Evolutionary conservation across 73 alveolate species (phyloP).

Genomic region (Diophrys sp.): DNA sequence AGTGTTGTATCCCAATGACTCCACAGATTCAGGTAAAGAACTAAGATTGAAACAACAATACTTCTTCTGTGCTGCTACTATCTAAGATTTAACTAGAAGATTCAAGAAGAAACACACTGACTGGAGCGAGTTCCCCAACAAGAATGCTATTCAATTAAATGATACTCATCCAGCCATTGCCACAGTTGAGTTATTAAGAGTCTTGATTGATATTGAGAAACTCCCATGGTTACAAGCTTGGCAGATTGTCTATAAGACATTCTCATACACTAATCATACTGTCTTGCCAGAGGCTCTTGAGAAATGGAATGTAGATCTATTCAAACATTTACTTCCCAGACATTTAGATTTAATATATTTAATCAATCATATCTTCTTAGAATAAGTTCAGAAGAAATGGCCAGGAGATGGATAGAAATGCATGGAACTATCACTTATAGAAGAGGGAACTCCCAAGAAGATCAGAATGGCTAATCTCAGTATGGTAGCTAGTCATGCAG

Average conservation of each 20-base stretch:
- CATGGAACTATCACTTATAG: conserved; percentile 61
- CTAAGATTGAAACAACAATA: conserved; percentile 97
- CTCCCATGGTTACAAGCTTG: conserved; percentile 77
- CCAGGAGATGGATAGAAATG: conserved; percentile 51
- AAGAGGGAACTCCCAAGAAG: conserved; percentile 76
- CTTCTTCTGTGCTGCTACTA: conserved; percentile 97
- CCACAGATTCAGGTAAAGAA: conserved; percentile 94
- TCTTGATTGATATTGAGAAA: conserved; percentile 79
- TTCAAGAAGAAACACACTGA: conserved; percentile 63
- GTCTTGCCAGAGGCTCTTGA: conserved; percentile 94
- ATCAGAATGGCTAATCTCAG: conserved; percentile 87
- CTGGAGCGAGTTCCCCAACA: conserved; percentile 78
- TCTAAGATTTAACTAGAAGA: conserved; percentile 79
- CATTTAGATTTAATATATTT: conserved; percentile 83
- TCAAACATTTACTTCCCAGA: conserved; percentile 78
- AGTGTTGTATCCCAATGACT: conserved; percentile 99
- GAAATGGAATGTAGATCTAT: conserved; percentile 78
- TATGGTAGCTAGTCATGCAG: conserved; percentile 75
- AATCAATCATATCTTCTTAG: conserved; percentile 75
- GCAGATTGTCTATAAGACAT: conserved; percentile 63
- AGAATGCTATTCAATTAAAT: conserved; percentile 74
- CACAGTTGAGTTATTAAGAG: conserved; percentile 76
- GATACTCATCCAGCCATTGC: conserved; percentile 96
- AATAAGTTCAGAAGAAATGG: conserved; percentile 61
- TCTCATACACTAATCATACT: conserved; percentile 90